These are phyloP conservation scores for Fistulinella prunicolor DNA, from an alignment of 768 basidiomycete species.

Conservation along the genomic window DNA sequence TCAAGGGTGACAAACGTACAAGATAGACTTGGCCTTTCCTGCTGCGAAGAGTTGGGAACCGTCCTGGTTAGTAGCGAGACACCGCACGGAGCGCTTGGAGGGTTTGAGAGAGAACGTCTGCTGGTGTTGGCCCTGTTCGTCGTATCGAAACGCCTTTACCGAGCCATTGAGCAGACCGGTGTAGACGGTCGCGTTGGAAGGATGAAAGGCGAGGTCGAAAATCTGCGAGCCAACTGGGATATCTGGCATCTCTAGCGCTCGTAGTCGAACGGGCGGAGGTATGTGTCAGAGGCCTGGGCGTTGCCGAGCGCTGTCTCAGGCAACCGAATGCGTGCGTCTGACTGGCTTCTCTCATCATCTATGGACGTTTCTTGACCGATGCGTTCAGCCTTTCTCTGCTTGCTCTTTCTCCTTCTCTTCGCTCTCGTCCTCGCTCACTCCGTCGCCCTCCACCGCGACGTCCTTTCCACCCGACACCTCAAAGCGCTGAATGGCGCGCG, in stretches of 20 bases:
- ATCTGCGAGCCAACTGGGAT: slow-evolving; percentile 74
- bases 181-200: slow-evolving; percentile 66
- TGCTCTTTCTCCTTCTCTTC: slow-evolving; percentile 27
- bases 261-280: too few relatives aligned
- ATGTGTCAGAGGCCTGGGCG: background rate
- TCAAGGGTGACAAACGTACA: slow-evolving; percentile 48
- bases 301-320: slow-evolving; percentile 2
- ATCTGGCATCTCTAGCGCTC: slow-evolving; percentile 57
- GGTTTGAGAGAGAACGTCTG: slow-evolving; percentile 62
- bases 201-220: slow-evolving; percentile 90
- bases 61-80: slow-evolving; percentile 62
- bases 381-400: slow-evolving; percentile 27
- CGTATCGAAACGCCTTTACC: slow-evolving; percentile 78
- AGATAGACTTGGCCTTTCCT: slow-evolving; percentile 76
- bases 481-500: slow-evolving; percentile 21
- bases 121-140: slow-evolving; percentile 61
- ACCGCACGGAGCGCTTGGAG: slow-evolving; percentile 81
- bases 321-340: background rate
- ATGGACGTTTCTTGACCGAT: slow-evolving; percentile 36
- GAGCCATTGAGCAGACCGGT: slow-evolving; percentile 78
- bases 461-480: slow-evolving; percentile 20
- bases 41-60: slow-evolving; percentile 72
- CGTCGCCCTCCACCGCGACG: slow-evolving; percentile 30
- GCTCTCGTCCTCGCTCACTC: slow-evolving; percentile 32
- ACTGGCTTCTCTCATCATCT: too few relatives aligned